Evolutionary conservation across 306 rosid species (phyloP).

Genomic region (Lathyrus sativus): DNA sequence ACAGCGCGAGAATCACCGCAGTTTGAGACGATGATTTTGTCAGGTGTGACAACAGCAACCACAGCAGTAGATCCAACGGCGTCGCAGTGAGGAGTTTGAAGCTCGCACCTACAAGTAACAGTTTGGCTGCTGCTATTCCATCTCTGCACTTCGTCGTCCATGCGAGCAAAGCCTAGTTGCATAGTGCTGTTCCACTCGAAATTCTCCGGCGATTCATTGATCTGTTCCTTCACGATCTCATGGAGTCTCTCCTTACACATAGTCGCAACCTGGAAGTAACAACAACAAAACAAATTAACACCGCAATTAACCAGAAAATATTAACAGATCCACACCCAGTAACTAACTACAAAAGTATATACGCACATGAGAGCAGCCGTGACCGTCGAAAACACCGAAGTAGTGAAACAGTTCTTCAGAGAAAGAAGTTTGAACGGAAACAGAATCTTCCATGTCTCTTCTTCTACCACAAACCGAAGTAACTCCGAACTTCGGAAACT

Average conservation of each 20-base stretch:
- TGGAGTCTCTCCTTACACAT: slow-evolving; percentile 48
- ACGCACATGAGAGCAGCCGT: slow-evolving; percentile 84
- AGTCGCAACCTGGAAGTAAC: slow-evolving; percentile 35
- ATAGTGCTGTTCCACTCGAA: slow-evolving; percentile 29
- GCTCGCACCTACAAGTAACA: slow-evolving; percentile 48
- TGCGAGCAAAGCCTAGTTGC: slow-evolving; percentile 44
- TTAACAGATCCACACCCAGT: not conserved
- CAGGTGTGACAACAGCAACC: slow-evolving; percentile 52
- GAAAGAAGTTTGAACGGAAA: slow-evolving; percentile 55
- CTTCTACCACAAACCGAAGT: slow-evolving; percentile 91
- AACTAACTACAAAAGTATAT: not conserved
- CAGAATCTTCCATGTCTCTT: slow-evolving; percentile 91
- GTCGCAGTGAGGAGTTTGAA: slow-evolving; percentile 74
- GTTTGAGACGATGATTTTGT: slow-evolving; percentile 72
- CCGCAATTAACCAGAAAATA: not conserved
- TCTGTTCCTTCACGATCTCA: slow-evolving; percentile 40
- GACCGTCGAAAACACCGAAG: slow-evolving; percentile 96
- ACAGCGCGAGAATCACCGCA: slow-evolving; percentile 97
- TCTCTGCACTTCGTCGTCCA: slow-evolving; percentile 49
- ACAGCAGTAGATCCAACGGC: slow-evolving; percentile 96
- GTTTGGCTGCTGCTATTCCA: slow-evolving; percentile 31
- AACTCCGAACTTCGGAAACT: slow-evolving; percentile 53
- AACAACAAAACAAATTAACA: not conserved
- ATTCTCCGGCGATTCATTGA: not conserved
- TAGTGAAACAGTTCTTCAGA: slow-evolving; percentile 40